phyloP scores from a whole-genome alignment of 2,329 filamentous ascomycete genomes.

The Penicillium fuscoglaucum region DNA sequence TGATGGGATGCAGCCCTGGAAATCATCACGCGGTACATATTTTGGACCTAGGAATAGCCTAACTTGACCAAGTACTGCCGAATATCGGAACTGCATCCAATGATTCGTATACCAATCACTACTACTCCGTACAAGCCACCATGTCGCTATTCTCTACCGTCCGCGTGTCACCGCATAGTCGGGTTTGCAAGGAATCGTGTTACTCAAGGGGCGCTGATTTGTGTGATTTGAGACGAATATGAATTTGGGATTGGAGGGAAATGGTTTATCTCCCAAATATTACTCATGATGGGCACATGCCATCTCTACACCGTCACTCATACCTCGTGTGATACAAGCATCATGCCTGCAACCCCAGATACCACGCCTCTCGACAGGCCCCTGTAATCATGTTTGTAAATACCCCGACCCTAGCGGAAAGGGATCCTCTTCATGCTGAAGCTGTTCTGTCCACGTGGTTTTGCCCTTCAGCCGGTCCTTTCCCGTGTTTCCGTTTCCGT shows the following conservation, averaged over 20 bases:
- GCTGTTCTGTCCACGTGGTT: slow-evolving; percentile 2
- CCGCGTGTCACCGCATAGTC: slow-evolving; percentile 9
- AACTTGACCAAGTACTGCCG: neutral
- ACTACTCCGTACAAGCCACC: too few relatives aligned
- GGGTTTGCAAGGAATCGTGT: slow-evolving; percentile 12
- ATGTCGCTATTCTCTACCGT: slow-evolving; percentile 3
- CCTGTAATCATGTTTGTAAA: neutral
- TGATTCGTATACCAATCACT: neutral
- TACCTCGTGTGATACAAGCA: slow-evolving; percentile 14
- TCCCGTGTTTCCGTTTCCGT: neutral
- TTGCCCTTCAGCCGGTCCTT: neutral
- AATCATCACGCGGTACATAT: neutral
- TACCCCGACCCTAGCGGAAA: neutral
- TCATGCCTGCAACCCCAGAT: slow-evolving; percentile 17
- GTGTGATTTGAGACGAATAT: neutral
- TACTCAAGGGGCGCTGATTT: slow-evolving; percentile 1
- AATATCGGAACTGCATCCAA: neutral
- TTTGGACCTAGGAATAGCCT: neutral
- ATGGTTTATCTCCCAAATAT: neutral
- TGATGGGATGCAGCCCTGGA: neutral
- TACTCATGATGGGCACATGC: slow-evolving; percentile 2
- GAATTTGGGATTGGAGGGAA: slow-evolving; percentile 8
- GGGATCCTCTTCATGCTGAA: neutral
- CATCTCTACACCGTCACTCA: slow-evolving; percentile 9
- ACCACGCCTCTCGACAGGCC: neutral